Base-by-base conservation (phyloP, 108 stramenopile species). In the Fragilaria radians region DNA sequence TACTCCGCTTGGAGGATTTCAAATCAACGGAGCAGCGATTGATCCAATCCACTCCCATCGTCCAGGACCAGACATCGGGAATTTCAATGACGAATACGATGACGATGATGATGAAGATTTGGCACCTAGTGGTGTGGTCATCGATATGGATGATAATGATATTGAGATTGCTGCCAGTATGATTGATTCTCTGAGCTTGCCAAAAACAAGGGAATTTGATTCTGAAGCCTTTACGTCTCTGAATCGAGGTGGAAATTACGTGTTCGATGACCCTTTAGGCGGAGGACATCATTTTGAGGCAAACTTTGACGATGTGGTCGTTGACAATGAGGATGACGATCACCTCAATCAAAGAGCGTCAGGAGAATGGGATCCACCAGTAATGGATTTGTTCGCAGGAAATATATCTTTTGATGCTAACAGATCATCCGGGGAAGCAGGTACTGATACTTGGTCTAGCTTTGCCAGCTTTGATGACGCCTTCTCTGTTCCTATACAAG, bases 121-220 rank as follows among this genome's bases (percentile, higher is more conserved):
- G 30, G 52, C 57, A 21, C 32, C 67, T n/a, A 79, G 74, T 52
- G 68, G 77, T 3, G 81, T 70, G 27, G 76, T 71, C 32, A 84
- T 88, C 49, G 92, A 88, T 48, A 86, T 93, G 77, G 86, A 91
- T 57, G 90, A 95, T 29, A 83, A 75, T 67, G 94, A 95, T 54
- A 52, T 95, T 9, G 94, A 95, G 63, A 82, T 91, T 52, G 94
- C 94, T 17, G 94, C 85, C 9, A 80, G 64, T 55, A 95, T 95
- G 88, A 92, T 95, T 75, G 85, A 80, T 42, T 76, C 85, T 5
- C 54, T 92, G 34, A 76, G 62, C 31, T 59, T 93, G 55, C 52
- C 52, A 32, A 36, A 60, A 51, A 53, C 78, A 2, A 63, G 68
- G 34, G 69, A 59, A 19, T 47, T 63, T 42, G 54, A 59, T 32